These are phyloP conservation scores for Litchi chinensis DNA, from an alignment of 345 rosid species.

Conservation along the genomic window DNA sequence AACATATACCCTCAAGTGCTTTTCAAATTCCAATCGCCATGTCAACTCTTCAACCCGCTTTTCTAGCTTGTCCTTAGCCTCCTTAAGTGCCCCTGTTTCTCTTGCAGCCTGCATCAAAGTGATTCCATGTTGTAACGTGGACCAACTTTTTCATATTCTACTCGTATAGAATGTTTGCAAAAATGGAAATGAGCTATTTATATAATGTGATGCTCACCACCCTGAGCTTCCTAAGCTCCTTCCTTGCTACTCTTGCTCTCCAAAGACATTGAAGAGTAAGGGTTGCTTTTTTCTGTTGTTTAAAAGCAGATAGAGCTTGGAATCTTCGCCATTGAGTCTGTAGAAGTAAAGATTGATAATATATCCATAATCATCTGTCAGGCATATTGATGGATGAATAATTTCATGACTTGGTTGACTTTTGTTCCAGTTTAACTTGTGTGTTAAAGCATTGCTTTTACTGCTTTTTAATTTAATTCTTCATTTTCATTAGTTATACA, in stretches of 20 bases:
- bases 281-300: constrained; percentile 48
- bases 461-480: not conserved
- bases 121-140: not conserved
- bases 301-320: constrained; percentile 48
- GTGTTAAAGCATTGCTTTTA: not conserved
- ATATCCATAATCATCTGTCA: not conserved
- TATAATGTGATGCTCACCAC: constrained; percentile 39
- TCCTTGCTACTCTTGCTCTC: constrained; percentile 61
- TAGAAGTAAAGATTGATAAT: constrained; percentile 1
- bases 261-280: constrained; percentile 57
- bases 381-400: not conserved
- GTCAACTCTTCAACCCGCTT: constrained; percentile 68
- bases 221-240: constrained; percentile 61
- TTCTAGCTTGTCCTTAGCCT: constrained; percentile 68
- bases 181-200: not conserved
- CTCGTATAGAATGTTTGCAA: not conserved
- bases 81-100: constrained; percentile 71
- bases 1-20: constrained; percentile 52
- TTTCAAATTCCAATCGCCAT: constrained; percentile 62
- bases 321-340: constrained; percentile 63
- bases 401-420: not conserved
- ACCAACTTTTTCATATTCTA: not conserved
- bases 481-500: not conserved
- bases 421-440: not conserved
- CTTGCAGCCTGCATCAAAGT: constrained; percentile 57